These are phyloP conservation scores for Monosporascus sp. DNA, from an alignment of 2,329 filamentous ascomycete species.

Conservation along the genomic window DNA sequence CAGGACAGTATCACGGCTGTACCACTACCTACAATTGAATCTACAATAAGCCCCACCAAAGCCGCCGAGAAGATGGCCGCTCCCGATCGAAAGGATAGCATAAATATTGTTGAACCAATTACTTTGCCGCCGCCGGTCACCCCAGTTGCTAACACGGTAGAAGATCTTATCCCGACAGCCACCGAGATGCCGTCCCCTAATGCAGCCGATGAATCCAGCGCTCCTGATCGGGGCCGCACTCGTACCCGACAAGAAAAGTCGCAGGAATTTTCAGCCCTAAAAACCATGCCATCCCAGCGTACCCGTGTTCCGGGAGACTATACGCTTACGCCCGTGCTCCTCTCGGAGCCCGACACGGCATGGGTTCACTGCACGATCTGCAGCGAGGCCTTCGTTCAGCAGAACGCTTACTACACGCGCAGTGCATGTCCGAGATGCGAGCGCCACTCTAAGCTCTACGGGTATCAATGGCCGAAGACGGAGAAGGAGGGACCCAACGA, in stretches of 20 bases:
- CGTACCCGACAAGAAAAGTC: background rate
- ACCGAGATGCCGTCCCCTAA: background rate
- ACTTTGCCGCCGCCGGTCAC: conserved; percentile 5
- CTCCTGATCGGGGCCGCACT: background rate
- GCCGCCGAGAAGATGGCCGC: background rate
- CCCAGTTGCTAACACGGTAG: conserved; percentile 3
- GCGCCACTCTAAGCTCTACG: conserved; percentile 91
- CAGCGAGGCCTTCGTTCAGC: conserved; percentile 75
- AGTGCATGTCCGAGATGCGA: conserved; percentile 89
- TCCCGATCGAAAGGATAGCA: conserved; percentile 6
- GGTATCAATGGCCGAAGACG: conserved; percentile 94
- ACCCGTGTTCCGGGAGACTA: conserved; percentile 70
- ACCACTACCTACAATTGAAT: conserved; percentile 13
- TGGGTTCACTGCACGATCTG: conserved; percentile 92
- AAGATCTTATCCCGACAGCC: background rate
- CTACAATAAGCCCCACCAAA: conserved; percentile 7
- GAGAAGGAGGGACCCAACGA: conserved; percentile 72
- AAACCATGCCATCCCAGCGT: conserved; percentile 7
- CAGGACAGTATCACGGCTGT: conserved; percentile 14
- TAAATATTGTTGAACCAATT: conserved; percentile 3
- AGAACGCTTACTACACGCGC: conserved; percentile 80
- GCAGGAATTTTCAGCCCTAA: conserved; percentile 12
- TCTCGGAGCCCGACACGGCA: conserved; percentile 67
- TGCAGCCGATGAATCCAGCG: background rate
- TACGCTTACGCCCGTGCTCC: conserved; percentile 69